Base-by-base conservation (phyloP, 2,329 filamentous ascomycete species). In the Penicillium sp. region DNA sequence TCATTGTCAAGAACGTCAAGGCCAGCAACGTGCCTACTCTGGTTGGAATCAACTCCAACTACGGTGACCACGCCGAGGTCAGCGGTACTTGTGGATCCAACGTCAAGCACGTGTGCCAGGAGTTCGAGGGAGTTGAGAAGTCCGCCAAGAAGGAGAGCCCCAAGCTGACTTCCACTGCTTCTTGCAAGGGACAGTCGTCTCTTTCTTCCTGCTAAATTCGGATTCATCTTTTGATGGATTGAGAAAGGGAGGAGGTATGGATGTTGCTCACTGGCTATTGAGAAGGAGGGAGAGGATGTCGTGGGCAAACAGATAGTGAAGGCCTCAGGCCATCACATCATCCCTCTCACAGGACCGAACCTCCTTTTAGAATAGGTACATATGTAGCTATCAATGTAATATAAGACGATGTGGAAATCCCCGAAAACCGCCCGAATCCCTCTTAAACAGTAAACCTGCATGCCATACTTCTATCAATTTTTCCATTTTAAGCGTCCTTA, bases 11-110 rank as follows among this genome's bases (percentile, higher is more conserved):
- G 57, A 66, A 65, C 58, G 61, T 74, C 58, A 71, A 64, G 41
- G 77, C 77, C 58, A 64, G 65, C 17, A 55, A 58, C 6, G 67
- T 71, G 31, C 59, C 62, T 33, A 42, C 61, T n/a, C 48, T 74
- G 45, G 67, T 66, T 9, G 72, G 75, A 54, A 75, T 77, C 65
- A 77, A 77, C 66, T 70, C 69, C 60, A 76, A 76, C 69, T 76
- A 72, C 45, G 74, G 73, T 35, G 74, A 77, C 57, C 67, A 64
- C 13, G 68, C 73, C 7, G 73, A 63, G 12, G 54, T 69, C 23
- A 62, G 29, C 48, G 55, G 43, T 50, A 65, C 57, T 8, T 65
- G 63, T 35, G 71, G 67, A 45, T 70, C 69, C 23, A 63, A 62
- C 21, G 71, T 77, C 50, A 62, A 59, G 25, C 67, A 69, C n/a